A percentile compares a stretch with the other conserved stretches of the same genome.
Conservation (phyloP, 345 rosid species). For the Arabidopsis thaliana region TAIR10.1 NC_003070.9:3174001-3174500, state of each 20-base stretch:
- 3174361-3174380: not conserved
- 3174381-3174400: not conserved
- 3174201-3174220: not conserved
- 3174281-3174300: not conserved
- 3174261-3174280: conserved; percentile 10
- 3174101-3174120: not conserved
- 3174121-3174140: not conserved
- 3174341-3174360: conserved; percentile 8
- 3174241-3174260: not conserved
- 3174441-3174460: conserved; percentile 66
- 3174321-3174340: not conserved
- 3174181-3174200: conserved; percentile 6
- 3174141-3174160: conserved; percentile 5
- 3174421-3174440: conserved; percentile 35
- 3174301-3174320: not conserved
- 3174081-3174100: not conserved
- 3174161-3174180: conserved; percentile 3
- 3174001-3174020: conserved; percentile 1
- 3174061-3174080: not conserved
- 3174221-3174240: not conserved
- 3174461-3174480: conserved; percentile 77
- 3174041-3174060: not conserved
- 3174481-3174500: conserved; percentile 97
- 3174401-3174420: conserved; percentile 23
- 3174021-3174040: not conserved